Conservation (phyloP, 139 green algal genomes). For the Picochlorum costavermella region DNA sequence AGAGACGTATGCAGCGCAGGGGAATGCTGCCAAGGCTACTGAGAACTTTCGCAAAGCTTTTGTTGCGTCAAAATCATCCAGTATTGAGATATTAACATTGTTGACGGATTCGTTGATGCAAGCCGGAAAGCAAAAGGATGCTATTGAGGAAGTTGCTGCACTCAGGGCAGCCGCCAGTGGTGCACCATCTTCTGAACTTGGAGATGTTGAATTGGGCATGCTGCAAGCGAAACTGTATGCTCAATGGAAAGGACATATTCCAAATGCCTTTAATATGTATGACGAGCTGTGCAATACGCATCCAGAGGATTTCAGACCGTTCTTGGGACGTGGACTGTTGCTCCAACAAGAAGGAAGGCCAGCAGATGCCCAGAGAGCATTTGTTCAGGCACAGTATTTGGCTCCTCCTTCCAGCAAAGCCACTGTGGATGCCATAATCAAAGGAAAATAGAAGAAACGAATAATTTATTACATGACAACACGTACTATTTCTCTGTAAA, state of each 20-base stretch:
- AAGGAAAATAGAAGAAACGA: neutral
- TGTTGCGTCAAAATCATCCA: neutral
- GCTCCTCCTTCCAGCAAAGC: slow-evolving; percentile 13
- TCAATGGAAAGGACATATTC: slow-evolving; percentile 34
- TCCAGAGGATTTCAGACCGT: slow-evolving; percentile 33
- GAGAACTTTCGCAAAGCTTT: slow-evolving; percentile 25
- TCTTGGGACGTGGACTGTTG: slow-evolving; percentile 35
- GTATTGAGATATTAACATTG: slow-evolving; percentile 23
- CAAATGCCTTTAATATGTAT: slow-evolving; percentile 32
- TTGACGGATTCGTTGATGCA: slow-evolving; percentile 14
- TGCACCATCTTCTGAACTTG: neutral
- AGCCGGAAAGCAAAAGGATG: slow-evolving; percentile 15
- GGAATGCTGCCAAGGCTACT: slow-evolving; percentile 12
- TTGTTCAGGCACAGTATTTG: slow-evolving; percentile 35
- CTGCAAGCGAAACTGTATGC: slow-evolving; percentile 27
- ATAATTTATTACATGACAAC: slow-evolving; percentile 4
- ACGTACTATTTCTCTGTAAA: slow-evolving; percentile 1
- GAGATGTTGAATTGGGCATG: slow-evolving; percentile 24
- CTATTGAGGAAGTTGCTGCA: slow-evolving; percentile 24
- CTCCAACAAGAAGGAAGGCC: slow-evolving; percentile 24
- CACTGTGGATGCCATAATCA: slow-evolving; percentile 16
- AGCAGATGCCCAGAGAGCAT: slow-evolving; percentile 31
- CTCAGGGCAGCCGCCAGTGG: neutral
- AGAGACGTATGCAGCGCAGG: slow-evolving; percentile 15
- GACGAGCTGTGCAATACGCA: slow-evolving; percentile 24